Evolutionary conservation across 2,329 filamentous ascomycete genomes (phyloP), one percentile per base, ranked within the genome.

Genomic region (Aspergillus amoenus): DNA sequence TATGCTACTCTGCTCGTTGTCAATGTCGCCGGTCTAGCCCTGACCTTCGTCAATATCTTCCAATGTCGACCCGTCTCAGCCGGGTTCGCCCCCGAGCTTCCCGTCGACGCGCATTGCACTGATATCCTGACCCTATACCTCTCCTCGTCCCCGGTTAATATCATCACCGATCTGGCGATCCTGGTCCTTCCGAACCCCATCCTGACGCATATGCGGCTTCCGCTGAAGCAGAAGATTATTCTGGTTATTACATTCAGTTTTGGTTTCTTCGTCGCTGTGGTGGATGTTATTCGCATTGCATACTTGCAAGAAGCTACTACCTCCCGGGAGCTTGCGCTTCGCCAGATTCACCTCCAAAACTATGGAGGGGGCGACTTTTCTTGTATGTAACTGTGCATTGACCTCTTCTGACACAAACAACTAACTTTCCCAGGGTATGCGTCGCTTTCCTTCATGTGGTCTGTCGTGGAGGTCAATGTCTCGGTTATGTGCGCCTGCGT

Each of bases 401-500:
- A 27, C 22, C 7, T 9, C 3, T 24, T 56, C 21, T 17, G 11
- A 30, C 13, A 30, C 27, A 30, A 30, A 11, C 12, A 39, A 18
- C 18, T 53, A 41, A 49, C 39, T 18, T 57, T 11, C 18, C 9
- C 86, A 54, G 90, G 85, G 87, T 92, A 93, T 68, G 90, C 90
- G 0, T 91, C 90, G 0, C 77, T 92, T 5, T 90, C 91, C 0
- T 88, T 95, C 69, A 93, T 96, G 90, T 97, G 93, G 93, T 93
- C 90, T 15, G 89, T 88, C 12, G 86, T 97, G 53, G 93, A 97
- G 73, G 91, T 96, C 68, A 94, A 96, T 63, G 81, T 95, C 1
- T 93, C 91, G 17, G 92, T 97, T 65, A 88, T 92, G 62, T 96
- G 91, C 69, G 93, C 89, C 42, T 96, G 92, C 66, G 89, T 97